Evolutionary conservation across 164 flowering plant genomes (phyloP).

Genomic region (Umbellularia californica): DNA sequence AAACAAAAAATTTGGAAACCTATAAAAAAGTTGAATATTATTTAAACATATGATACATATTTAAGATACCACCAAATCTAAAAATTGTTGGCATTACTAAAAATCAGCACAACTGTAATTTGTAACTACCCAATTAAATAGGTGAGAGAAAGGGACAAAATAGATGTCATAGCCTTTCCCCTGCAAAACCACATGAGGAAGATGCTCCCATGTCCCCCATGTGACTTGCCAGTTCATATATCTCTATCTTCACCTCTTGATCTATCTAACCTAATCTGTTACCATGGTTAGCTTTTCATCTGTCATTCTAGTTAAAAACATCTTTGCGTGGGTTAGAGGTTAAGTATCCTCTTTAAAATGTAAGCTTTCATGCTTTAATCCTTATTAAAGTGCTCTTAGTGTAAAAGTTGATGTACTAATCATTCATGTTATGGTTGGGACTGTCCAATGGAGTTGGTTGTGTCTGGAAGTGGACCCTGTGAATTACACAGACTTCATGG

Average conservation of each 20-base stretch:
- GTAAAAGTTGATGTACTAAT: too few species aligned
- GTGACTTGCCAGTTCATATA: conserved; percentile 4
- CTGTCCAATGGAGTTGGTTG: too few species aligned
- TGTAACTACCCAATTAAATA: neutral
- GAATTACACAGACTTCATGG: neutral
- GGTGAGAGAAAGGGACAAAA: conserved; percentile 2
- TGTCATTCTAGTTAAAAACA: neutral
- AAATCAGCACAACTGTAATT: neutral
- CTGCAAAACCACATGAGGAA: conserved; percentile 3
- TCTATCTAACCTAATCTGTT: neutral
- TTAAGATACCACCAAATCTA: neutral
- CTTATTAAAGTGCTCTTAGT: too few species aligned
- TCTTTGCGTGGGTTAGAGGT: conserved; percentile 10
- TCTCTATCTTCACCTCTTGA: too few species aligned
- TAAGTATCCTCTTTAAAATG: neutral
- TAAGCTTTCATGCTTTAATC: too few species aligned
- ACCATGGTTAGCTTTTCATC: conserved; percentile 1
- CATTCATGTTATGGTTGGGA: too few species aligned
- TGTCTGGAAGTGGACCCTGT: neutral
- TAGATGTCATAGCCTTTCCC: neutral
- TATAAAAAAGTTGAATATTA: neutral
- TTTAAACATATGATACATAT: neutral
- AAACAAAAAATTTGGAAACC: neutral
- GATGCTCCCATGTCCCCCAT: neutral
- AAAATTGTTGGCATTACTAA: neutral